Percentiles rank a stretch among this genome's conserved stretches.
These are phyloP conservation scores for Paratinospora sagittata DNA, from an alignment of 164 flowering plant genomes.

Conservation along the genomic window DNA sequence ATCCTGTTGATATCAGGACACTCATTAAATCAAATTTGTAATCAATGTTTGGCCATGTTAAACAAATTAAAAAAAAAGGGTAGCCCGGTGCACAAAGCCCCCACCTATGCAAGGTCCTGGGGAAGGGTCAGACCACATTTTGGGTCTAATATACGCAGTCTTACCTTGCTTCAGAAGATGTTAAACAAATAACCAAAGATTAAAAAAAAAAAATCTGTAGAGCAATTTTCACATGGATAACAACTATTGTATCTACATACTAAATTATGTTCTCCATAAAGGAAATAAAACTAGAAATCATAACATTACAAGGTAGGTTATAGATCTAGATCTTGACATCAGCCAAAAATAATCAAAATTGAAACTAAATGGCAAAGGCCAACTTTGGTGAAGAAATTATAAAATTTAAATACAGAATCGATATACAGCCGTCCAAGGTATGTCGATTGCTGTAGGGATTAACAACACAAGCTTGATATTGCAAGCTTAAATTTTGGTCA, in stretches of 20 bases:
- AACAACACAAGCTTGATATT: background rate
- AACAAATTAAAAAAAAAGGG: too few species aligned
- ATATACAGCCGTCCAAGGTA: background rate
- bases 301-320: background rate
- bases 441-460: background rate
- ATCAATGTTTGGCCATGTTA: background rate
- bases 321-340: too few species aligned
- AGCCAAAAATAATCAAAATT: too few species aligned
- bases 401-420: background rate
- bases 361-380: background rate
- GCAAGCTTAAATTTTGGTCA: background rate
- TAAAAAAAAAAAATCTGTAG: too few species aligned
- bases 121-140: too few species aligned
- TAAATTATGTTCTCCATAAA: background rate
- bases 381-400: too few species aligned
- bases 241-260: background rate
- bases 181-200: background rate
- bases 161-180: too few species aligned
- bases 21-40: background rate
- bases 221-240: background rate
- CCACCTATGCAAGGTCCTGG: too few species aligned
- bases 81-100: too few species aligned
- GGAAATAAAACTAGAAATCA: background rate
- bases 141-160: too few species aligned
- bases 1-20: constrained; percentile 39